Evolutionary conservation across 441 rosid species (phyloP).

Genomic region (Bruguiera hainesii): DNA sequence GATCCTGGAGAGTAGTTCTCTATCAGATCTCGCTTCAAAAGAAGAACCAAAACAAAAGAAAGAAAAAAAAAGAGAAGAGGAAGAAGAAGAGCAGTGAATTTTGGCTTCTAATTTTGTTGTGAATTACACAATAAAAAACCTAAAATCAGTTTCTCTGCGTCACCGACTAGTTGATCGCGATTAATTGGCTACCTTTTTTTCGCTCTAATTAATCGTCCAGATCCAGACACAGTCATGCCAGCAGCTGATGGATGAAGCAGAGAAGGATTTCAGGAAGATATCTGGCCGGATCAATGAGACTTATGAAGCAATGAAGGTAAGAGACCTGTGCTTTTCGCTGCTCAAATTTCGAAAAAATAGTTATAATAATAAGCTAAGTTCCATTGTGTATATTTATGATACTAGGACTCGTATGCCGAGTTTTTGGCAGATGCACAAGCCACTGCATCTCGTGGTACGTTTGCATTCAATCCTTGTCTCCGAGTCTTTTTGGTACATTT

Average conservation of each 20-base stretch:
- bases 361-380: too few relatives aligned
- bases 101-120: background rate
- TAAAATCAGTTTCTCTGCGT: background rate
- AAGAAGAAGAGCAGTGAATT: too few relatives aligned
- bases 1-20: background rate
- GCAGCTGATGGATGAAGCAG: constrained; percentile 43
- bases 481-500: background rate
- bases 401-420: constrained; percentile 43
- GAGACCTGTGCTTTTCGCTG: background rate
- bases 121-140: background rate
- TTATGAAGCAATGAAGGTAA: constrained; percentile 42
- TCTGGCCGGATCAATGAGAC: constrained; percentile 34
- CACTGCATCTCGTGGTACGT: constrained; percentile 38
- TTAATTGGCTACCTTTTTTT: constrained; percentile 1
- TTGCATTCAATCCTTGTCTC: background rate
- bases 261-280: constrained; percentile 45
- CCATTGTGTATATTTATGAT: background rate
- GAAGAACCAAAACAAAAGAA: background rate
- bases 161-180: background rate
- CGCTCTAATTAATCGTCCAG: constrained; percentile 21
- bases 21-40: background rate
- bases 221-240: constrained; percentile 46
- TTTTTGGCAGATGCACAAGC: constrained; percentile 41
- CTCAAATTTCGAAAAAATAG: background rate
- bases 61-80: too few relatives aligned